Evolutionary conservation across 2,329 filamentous ascomycete genomes (phyloP).

Genomic region (Sporothrix globosa): DNA sequence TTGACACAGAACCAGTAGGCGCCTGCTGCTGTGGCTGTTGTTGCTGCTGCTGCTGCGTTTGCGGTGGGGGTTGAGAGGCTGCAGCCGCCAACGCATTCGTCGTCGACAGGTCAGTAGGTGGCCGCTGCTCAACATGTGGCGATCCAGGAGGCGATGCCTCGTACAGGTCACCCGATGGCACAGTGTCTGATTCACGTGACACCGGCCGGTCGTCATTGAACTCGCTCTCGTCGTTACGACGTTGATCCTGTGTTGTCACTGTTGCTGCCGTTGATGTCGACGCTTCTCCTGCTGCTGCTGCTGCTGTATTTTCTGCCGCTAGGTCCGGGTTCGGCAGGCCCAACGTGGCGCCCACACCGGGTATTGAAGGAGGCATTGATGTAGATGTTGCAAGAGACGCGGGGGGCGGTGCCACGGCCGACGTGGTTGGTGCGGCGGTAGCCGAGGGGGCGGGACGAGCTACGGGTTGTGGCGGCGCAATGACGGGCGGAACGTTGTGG

Average conservation of each 20-base stretch:
- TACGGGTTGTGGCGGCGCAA: constrained; percentile 25
- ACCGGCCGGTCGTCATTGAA: constrained; percentile 1
- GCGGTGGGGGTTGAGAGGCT: background rate
- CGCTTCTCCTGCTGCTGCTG: no score
- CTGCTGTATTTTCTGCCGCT: background rate
- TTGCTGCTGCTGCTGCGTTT: background rate
- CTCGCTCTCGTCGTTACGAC: constrained; percentile 19
- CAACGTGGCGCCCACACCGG: constrained; percentile 28
- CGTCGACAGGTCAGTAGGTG: background rate
- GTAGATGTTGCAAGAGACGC: background rate
- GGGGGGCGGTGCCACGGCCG: constrained; percentile 3
- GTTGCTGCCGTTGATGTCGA: no score
- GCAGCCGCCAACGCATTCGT: background rate
- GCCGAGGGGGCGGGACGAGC: background rate
- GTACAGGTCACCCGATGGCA: constrained; percentile 31
- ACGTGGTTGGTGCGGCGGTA: background rate
- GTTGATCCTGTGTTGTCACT: no score
- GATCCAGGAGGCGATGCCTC: constrained; percentile 31
- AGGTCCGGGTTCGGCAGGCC: constrained; percentile 8
- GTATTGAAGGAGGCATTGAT: background rate
- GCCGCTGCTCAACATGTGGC: constrained; percentile 22
- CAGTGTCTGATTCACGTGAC: background rate
- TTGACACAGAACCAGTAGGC: background rate
- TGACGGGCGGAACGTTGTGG: constrained; percentile 43
- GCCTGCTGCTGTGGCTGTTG: background rate